Evolutionary conservation across 2,329 filamentous ascomycete species (phyloP), one percentile per base, ranked within the genome.

Genomic region (Lojkania enalia): DNA sequence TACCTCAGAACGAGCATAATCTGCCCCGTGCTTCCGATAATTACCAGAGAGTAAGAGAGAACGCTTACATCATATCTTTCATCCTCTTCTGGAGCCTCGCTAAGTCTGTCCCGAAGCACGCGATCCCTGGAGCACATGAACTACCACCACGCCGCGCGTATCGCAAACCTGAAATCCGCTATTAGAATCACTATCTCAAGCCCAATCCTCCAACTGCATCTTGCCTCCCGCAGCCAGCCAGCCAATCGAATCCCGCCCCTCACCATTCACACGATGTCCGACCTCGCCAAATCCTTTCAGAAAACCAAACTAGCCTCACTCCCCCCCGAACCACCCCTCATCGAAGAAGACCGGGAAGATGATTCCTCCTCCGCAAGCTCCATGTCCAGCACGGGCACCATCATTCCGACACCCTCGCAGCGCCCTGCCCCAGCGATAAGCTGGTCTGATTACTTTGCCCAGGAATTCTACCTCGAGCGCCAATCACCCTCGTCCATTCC

Each of bases 371-470:
- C 78, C 5, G 75, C 88, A 12, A 95, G 87, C 0, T 96, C 90
- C n/a, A 85, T 89, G 27, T 95, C 91, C 3, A 96, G 91, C 1
- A 90, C 90, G 3, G 90, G 91, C 19, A 97, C 92, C n/a, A 80
- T 97, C 49, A 86, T 90, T 52, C 90, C 91, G 1, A 88, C 87
- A 3, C 81, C 83, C 5, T 86, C 81, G 55, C 82, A 85, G 57
- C 85, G 85, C 51, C 74, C 70, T 20, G 60, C 80, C 38, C 76
- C 81, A 42, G 77, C 81, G 21, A 81, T 87, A 35, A 83, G 85
- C 44, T 99, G 94, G 94, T 90, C 88, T 18, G 83, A 87, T 27
- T 97, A 90, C 74, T 97, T 96, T 72, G 83, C 90, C 54, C 85
- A 90, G 59, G 92, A 97, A 67, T 77, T 97, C 44, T 90, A 83